Conservation (phyloP, 2,329 filamentous ascomycete species). For the Sordariomycetes sp. region DNA sequence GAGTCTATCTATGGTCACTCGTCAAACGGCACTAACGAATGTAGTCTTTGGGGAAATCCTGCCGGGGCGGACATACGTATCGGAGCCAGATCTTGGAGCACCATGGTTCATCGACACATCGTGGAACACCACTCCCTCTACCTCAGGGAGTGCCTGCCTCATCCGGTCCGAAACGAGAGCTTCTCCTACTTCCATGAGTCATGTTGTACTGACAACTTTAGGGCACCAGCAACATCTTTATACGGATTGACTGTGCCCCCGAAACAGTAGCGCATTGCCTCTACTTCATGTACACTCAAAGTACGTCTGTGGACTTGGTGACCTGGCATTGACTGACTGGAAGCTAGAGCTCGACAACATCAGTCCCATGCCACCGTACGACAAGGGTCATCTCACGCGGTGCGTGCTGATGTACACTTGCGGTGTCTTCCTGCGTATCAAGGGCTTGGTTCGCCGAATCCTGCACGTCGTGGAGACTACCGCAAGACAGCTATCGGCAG, state of each 20-base stretch:
- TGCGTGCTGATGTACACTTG: conserved; percentile 22
- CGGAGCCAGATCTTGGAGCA: conserved; percentile 11
- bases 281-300: conserved; percentile 23
- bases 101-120: conserved; percentile 24
- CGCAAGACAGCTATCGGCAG: conserved; percentile 10
- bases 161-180: too few species aligned
- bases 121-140: conserved; percentile 20
- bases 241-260: conserved; percentile 14
- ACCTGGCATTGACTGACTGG: background rate
- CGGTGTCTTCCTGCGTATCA: conserved; percentile 18
- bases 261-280: conserved; percentile 19
- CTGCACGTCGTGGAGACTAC: conserved; percentile 16
- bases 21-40: too few species aligned
- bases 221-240: conserved; percentile 16
- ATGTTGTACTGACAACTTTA: conserved; percentile 7
- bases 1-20: too few species aligned
- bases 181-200: too few species aligned
- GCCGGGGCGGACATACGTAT: conserved; percentile 22
- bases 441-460: conserved; percentile 16
- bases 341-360: conserved; percentile 8
- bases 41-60: conserved; percentile 20
- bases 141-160: conserved; percentile 22
- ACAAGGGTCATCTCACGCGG: conserved; percentile 18
- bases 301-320: conserved; percentile 12
- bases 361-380: too few species aligned